Base-by-base conservation (phyloP, 1,284 basidiomycete species). In the Sporisorium iseilematis-ciliati region DNA sequence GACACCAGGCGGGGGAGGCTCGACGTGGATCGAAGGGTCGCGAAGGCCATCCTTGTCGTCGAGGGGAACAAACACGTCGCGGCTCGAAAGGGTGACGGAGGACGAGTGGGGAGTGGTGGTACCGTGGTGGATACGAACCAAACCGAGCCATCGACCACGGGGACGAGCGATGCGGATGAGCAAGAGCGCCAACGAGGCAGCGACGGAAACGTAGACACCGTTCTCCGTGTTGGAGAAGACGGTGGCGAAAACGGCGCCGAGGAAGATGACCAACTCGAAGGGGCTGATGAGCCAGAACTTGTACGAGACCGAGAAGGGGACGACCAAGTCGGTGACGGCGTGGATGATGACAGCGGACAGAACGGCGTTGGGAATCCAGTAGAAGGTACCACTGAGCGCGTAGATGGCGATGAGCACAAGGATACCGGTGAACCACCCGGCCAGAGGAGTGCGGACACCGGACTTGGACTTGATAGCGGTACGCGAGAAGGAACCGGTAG, bases 401-500 rank as follows among this genome's bases (percentile, higher is more conserved):
- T 98, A 98, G 31, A 99, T 88, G 1, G 96, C 94, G 75, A 98
- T 91, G 60, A 99, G 89, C 75, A 98, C 95, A 50, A 95, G 91
- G 55, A 97, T 86, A 56, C 93, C 92, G 14, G 93, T 93, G 78
- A 93, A 86, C 80, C 96, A 90, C 79, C 97, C 96, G 8, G 93
- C 95, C 16, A 92, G 88, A 7, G 96, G 97, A 7, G 96, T 97
- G 72, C 96, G 91, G 21, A 98, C 96, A 66, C 96, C 96, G 0
- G 93, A 95, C 87, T 97, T 97, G 58, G 93, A 92, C 87, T 97
- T 95, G 85, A 99, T 89, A 0, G 96, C 96, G 3, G 95, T 94
- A 40, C 96, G 93, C 42, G 95, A 97, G 89, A 99, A 99, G 0
- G 95, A 98, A 16, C 96, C 97, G 8, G 97, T 99, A 0, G 95